These are phyloP conservation scores for Phoma sp. DNA, from an alignment of 2,329 filamentous ascomycete genomes.

Conservation along the genomic window DNA sequence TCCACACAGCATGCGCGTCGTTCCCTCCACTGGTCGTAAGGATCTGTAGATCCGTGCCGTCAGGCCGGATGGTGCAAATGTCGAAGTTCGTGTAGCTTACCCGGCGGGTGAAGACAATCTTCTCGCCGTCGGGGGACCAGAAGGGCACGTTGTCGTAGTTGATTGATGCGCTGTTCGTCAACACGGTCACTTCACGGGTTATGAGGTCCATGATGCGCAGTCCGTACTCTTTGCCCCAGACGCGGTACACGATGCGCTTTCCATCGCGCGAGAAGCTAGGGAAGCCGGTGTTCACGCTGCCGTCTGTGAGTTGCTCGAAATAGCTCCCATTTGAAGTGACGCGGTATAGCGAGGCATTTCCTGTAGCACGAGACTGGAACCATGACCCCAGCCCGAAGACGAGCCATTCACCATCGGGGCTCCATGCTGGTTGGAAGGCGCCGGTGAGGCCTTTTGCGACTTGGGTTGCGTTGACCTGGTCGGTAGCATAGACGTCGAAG, in stretches of 20 bases:
- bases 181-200: conserved; percentile 31
- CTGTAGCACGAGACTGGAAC: conserved; percentile 47
- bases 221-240: conserved; percentile 42
- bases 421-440: conserved; percentile 54
- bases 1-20: conserved; percentile 57
- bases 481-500: conserved; percentile 29
- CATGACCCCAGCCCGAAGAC: conserved; percentile 52
- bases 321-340: conserved; percentile 34
- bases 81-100: conserved; percentile 49
- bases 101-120: conserved; percentile 51
- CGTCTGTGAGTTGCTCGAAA: conserved; percentile 45
- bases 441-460: conserved; percentile 42
- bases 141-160: conserved; percentile 49
- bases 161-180: conserved; percentile 44
- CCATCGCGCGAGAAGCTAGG: conserved; percentile 52
- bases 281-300: conserved; percentile 50
- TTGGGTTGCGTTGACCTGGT: conserved; percentile 26
- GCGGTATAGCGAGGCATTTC: conserved; percentile 31
- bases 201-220: conserved; percentile 45
- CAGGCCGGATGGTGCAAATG: conserved; percentile 52
- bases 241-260: conserved; percentile 48
- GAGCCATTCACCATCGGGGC: conserved; percentile 48
- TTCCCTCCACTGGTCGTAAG: conserved; percentile 50
- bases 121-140: conserved; percentile 51
- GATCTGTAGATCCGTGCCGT: conserved; percentile 48